Percentiles rank a stretch among this genome's conserved stretches.
These are phyloP conservation scores for Pythium dissotocum DNA, from an alignment of 352 stramenopile species.

Conservation along the genomic window DNA sequence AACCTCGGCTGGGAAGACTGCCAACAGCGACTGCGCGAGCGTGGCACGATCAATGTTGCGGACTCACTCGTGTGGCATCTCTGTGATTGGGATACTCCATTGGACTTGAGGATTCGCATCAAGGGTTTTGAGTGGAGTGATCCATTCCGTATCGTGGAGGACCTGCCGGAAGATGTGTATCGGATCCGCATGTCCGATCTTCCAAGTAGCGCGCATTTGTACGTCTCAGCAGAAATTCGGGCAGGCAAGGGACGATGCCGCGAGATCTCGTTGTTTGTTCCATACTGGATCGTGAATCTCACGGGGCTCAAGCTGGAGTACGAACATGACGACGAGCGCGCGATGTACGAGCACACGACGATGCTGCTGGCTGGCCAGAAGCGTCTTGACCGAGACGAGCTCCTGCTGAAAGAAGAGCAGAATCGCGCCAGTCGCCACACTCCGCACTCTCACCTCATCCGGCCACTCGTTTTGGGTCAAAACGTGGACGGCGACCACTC, in stretches of 20 bases:
- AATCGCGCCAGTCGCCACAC: conserved; percentile 34
- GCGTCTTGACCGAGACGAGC: conserved; percentile 70
- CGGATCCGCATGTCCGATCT: conserved; percentile 81
- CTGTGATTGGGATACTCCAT: conserved; percentile 71
- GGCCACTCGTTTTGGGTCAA: conserved; percentile 19
- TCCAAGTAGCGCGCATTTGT: conserved; percentile 70
- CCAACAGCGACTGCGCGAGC: conserved; percentile 75
- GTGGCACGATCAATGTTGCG: conserved; percentile 72
- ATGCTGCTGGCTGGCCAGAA: conserved; percentile 79
- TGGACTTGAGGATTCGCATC: conserved; percentile 78
- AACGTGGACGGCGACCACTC: background rate
- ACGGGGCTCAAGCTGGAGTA: conserved; percentile 84
- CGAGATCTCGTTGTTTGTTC: conserved; percentile 82
- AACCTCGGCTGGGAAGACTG: conserved; percentile 73
- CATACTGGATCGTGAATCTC: conserved; percentile 89
- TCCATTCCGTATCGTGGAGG: conserved; percentile 48
- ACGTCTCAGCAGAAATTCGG: conserved; percentile 66
- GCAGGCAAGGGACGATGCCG: conserved; percentile 54
- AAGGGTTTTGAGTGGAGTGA: conserved; percentile 89
- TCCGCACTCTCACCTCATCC: conserved; percentile 63
- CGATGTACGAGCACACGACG: conserved; percentile 63
- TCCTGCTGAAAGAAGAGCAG: conserved; percentile 73
- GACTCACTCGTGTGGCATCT: conserved; percentile 85
- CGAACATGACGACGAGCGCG: conserved; percentile 78
- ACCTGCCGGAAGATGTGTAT: conserved; percentile 47